Evolutionary conservation across 768 basidiomycete genomes (phyloP), one percentile per base, ranked within the genome.

Genomic region (Suillus variegatus): DNA sequence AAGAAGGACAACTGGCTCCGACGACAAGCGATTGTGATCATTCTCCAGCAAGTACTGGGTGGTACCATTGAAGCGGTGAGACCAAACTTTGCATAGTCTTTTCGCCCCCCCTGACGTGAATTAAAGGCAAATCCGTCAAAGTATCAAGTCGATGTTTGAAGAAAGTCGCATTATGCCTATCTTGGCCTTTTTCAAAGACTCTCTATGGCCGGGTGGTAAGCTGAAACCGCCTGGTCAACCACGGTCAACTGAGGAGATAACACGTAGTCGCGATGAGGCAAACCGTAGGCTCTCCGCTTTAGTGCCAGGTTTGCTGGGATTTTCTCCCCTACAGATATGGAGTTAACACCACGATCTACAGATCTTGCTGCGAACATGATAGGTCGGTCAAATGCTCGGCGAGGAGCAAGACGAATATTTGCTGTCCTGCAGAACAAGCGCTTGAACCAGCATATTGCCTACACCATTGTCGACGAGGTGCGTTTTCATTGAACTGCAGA

Each of bases 301-400:
- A 47, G 90, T 99, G 67, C 97, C 97, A 73, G 96, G 96, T 95
- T 64, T 61, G 74, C 61, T 38, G 70, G 9, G 77, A 66, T 58
- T 36, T 38, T 36, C 51, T 1, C 18, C 47, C 56, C 35, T 46
- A 35, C 18, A 63, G n/a, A 49, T 47, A 14, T 67, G 35, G 20
- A 43, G 14, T 40, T 63, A 18, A 66, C 35, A 14, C 46, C 46
- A 20, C 60, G 28, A 62, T 43, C 28, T 57, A 10, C 69, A 97
- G 97, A 99, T 73, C 78, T 98, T 61, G 95, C 94, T 40, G 94
- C 97, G 8, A 98, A 97, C 71, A 95, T 98, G 91, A 98, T 98
- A 69, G 97, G 97, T n/a, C 86, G 95, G 38, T 90, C 93, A 4
- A 99, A 99, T 73, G 95, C 97, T 20, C 87, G 95, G 14, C 85